phyloP scores from a whole-genome alignment of 169 alveolate genomes.

The Plasmodium gaboni region DNA sequence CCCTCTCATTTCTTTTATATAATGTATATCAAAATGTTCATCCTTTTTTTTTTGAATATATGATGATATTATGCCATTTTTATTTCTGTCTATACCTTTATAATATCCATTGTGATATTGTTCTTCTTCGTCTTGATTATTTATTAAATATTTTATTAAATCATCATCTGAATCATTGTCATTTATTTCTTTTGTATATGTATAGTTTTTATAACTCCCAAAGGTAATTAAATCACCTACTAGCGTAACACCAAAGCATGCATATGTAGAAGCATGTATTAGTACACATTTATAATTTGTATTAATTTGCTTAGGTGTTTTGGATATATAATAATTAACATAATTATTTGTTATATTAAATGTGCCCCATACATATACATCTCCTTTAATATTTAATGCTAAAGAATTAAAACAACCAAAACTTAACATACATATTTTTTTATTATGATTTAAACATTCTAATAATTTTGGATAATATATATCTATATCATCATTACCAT shows the following conservation, averaged over 20 bases:
- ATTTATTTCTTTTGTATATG: not conserved
- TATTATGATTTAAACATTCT: constrained; percentile 25
- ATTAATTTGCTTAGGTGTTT: constrained; percentile 40
- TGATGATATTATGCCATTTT: not conserved
- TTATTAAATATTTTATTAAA: constrained; percentile 1
- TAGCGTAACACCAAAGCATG: constrained; percentile 17
- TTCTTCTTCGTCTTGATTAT: not conserved
- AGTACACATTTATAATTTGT: constrained; percentile 36
- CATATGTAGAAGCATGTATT: constrained; percentile 57
- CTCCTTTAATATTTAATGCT: constrained; percentile 83
- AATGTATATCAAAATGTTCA: constrained; percentile 5
- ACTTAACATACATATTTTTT: constrained; percentile 48
- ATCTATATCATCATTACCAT: constrained; percentile 63
- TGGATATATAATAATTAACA: constrained; percentile 15
- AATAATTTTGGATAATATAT: constrained; percentile 20
- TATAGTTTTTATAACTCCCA: constrained; percentile 2
- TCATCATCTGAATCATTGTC: constrained; percentile 12
- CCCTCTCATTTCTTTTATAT: constrained; percentile 57
- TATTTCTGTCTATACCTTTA: not conserved
- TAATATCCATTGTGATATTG: not conserved
- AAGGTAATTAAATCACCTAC: constrained; percentile 56
- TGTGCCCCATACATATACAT: constrained; percentile 87
- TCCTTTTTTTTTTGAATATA: not conserved
- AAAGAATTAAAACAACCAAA: constrained; percentile 64
- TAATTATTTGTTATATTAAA: constrained; percentile 26